phyloP scores from a whole-genome alignment of 176 grass and related monocot species.

The Cenchrus fungigraminus region DNA sequence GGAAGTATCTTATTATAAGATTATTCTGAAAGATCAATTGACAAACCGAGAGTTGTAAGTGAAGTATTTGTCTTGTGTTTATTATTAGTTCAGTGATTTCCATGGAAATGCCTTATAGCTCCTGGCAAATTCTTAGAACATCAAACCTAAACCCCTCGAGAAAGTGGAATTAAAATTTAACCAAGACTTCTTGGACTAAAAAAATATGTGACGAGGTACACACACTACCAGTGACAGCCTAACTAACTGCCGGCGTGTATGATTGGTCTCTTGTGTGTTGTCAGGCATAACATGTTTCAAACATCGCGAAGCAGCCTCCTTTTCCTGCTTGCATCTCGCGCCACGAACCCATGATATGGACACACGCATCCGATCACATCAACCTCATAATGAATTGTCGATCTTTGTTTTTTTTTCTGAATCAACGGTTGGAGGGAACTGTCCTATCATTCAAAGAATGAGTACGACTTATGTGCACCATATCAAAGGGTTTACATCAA shows the following conservation, averaged over 20 bases:
- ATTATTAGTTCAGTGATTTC: background rate
- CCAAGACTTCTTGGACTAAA: background rate
- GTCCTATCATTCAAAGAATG: background rate
- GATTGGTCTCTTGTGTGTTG: background rate
- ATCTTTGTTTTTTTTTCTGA: background rate
- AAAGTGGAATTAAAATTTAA: background rate
- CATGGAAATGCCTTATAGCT: background rate
- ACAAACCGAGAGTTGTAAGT: background rate
- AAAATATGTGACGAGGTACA: background rate
- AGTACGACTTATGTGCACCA: background rate
- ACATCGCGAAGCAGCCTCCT: background rate
- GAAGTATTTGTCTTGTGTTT: no score
- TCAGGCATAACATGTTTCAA: conserved; percentile 4
- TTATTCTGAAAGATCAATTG: background rate
- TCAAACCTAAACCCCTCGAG: no score
- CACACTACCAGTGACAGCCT: background rate
- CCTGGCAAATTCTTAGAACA: background rate
- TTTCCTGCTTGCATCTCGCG: background rate
- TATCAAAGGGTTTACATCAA: background rate
- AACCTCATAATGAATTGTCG: background rate
- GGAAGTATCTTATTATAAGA: background rate
- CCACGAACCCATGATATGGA: background rate
- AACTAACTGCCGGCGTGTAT: background rate
- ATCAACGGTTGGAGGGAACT: background rate
- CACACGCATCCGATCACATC: background rate